Conservation (phyloP, 495 filamentous ascomycete genomes). For the Choiromyces venosus region DNA sequence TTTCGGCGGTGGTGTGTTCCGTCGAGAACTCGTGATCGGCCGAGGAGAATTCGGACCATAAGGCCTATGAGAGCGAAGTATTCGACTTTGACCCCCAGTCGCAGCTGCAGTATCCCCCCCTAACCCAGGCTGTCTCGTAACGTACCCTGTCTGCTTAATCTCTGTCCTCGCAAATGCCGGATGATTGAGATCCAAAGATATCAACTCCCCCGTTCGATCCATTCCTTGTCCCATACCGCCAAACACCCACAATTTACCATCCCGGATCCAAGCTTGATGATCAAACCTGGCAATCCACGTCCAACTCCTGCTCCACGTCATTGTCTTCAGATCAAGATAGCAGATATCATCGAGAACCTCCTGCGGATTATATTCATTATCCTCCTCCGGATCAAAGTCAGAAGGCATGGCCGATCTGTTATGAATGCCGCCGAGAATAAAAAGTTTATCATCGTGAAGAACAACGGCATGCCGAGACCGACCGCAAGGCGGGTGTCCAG, state of each 20-base stretch:
- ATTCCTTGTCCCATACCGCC: conserved; percentile 89
- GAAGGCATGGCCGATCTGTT: conserved; percentile 51
- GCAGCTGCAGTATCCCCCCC: conserved; percentile 17
- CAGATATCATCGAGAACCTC: conserved; percentile 89
- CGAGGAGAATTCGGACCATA: conserved; percentile 47
- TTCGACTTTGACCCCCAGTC: conserved; percentile 38
- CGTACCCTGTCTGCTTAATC: conserved; percentile 35
- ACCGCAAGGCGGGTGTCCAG: conserved; percentile 76
- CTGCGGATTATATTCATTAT: conserved; percentile 39
- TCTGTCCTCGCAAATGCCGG: conserved; percentile 58
- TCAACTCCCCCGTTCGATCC: conserved; percentile 90
- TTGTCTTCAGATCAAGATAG: conserved; percentile 93
- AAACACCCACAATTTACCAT: conserved; percentile 92
- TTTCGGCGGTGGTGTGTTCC: conserved; percentile 50
- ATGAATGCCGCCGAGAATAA: conserved; percentile 84
- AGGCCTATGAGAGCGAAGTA: conserved; percentile 39
- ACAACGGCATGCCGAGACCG: conserved; percentile 89
- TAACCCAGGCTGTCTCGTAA: conserved; percentile 31
- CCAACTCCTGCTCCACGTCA: conserved; percentile 96
- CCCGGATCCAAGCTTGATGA: conserved; percentile 58
- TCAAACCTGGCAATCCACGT: conserved; percentile 90
- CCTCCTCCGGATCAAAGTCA: conserved; percentile 35
- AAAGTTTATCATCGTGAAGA: conserved; percentile 92
- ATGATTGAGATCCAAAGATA: conserved; percentile 92
- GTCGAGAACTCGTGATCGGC: conserved; percentile 44